A percentile compares a stretch with the other conserved stretches of the same genome.
Evolutionary conservation across 306 rosid genomes (phyloP).

Genomic region (Acacia crassicarpa): DNA sequence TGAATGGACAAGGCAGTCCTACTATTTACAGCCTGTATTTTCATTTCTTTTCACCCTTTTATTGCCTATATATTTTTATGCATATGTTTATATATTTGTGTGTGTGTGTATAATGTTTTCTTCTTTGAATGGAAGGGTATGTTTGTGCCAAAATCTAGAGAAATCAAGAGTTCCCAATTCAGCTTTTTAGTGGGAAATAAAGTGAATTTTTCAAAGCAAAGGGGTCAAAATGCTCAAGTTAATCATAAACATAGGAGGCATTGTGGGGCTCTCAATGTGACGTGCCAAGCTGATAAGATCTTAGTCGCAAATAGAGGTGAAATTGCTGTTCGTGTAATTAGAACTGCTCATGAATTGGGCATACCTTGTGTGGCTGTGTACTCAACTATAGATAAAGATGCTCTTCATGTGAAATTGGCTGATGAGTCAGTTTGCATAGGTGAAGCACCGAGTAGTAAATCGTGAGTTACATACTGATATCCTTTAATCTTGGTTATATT

Average conservation of each 20-base stretch:
- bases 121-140: constrained; percentile 53
- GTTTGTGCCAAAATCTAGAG: constrained; percentile 48
- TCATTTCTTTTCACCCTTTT: background rate
- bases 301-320: constrained; percentile 93
- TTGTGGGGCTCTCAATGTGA: constrained; percentile 50
- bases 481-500: background rate
- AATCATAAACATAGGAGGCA: constrained; percentile 36
- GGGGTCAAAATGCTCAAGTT: constrained; percentile 37
- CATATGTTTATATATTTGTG: background rate
- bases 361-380: constrained; percentile 98
- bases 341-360: constrained; percentile 96
- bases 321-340: constrained; percentile 91
- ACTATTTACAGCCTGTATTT: background rate
- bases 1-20: background rate
- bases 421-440: constrained; percentile 97
- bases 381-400: constrained; percentile 93
- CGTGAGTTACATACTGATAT: constrained; percentile 46
- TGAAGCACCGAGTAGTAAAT: constrained; percentile 90
- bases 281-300: constrained; percentile 67
- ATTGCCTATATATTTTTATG: background rate
- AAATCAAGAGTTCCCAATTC: constrained; percentile 68
- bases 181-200: constrained; percentile 58
- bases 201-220: constrained; percentile 56
- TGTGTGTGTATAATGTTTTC: background rate
- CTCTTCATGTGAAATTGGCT: constrained; percentile 95